Percentiles rank a stretch among this genome's conserved stretches.
These are phyloP conservation scores for Calonectria pseudoturangicola DNA, from an alignment of 2,329 filamentous ascomycete species.

Conservation along the genomic window DNA sequence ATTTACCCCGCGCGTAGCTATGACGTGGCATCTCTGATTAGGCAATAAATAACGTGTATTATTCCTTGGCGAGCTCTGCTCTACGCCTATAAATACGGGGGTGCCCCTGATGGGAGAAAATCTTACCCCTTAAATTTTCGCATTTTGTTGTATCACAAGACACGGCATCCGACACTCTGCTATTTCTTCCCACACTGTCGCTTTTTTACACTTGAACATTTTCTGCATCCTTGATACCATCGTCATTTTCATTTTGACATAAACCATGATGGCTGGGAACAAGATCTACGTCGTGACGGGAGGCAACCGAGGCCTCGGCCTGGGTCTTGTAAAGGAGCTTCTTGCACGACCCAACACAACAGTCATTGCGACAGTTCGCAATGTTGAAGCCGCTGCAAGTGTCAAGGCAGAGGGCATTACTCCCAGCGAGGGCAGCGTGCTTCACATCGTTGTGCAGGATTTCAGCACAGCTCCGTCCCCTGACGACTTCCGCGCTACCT, in stretches of 20 bases:
- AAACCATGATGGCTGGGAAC: not conserved
- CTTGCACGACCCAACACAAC: slow-evolving; percentile 3
- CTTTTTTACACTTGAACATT: not conserved
- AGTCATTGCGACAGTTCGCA: slow-evolving; percentile 15
- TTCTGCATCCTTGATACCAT: not conserved
- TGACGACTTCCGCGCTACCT: not conserved
- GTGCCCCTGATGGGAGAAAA: not conserved
- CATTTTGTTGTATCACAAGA: not conserved
- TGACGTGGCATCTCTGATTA: slow-evolving; percentile 12
- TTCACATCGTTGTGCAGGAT: not conserved
- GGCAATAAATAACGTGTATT: not conserved
- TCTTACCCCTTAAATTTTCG: not conserved
- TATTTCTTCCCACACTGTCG: not conserved
- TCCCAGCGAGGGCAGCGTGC: not conserved
- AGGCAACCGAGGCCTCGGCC: slow-evolving; percentile 10
- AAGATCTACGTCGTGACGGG: slow-evolving; percentile 4
- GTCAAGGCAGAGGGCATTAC: not conserved
- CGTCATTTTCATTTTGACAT: not conserved
- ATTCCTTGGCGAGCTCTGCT: not conserved
- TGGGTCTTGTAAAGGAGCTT: slow-evolving; percentile 8
- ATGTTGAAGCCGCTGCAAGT: not conserved
- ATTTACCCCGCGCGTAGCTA: slow-evolving; percentile 2
- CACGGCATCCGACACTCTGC: too few species aligned
- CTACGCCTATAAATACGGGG: not conserved
- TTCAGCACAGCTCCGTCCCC: not conserved